Base-by-base conservation (phyloP, 2,329 filamentous ascomycete genomes). In the Pseudocercospora musae region DNA sequence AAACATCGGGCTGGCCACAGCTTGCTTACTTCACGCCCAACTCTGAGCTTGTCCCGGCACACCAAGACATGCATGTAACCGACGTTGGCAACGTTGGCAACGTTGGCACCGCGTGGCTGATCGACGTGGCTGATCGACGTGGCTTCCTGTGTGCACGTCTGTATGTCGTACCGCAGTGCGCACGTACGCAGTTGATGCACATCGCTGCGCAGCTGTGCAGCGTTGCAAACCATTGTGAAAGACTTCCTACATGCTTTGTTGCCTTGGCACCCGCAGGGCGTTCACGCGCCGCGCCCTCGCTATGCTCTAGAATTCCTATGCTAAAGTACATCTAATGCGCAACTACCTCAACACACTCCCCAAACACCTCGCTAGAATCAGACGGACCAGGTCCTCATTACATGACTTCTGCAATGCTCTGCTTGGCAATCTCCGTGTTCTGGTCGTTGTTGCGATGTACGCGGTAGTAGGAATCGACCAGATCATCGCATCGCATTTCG, bases 401-500 rank as follows among this genome's bases (percentile, higher is more conserved):
- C 40, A 60, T 49, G 46, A 66, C 53, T 23, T 71, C 70, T 50
- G 66, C 63, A 67, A 82, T 80, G 54, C 73, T 77, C 71, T 81
- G 78, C 75, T 86, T 84, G 75, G 89, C 86, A 75, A 99, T 98
- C 58, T 89, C 85, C 66, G 90, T 96, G 75, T 96, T 94, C 79
- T 97, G 93, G 70, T 85, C 86, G 70, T 89, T 87, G 73, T 96
- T 90, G 57, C 95, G 84, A 65, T 85, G 89, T 10, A 99, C 90
- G 4, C 92, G 87, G 78, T 90, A 98, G 75, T 97, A 99, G 67
- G 89, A 87, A 77, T 98, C 95, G 67, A 89, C 91, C 74, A 96
- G 98, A 69, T 99, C 94, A 23, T 87, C 89, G 75, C 92, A 96
- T 69, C 92, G 88, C 95, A 99, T 99, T 73, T 92, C 87, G 59